Percentiles rank a stretch among this genome's conserved stretches.
Conservation (phyloP, 805 yeast genomes). For the Saccharomycopsis sp. region DNA sequence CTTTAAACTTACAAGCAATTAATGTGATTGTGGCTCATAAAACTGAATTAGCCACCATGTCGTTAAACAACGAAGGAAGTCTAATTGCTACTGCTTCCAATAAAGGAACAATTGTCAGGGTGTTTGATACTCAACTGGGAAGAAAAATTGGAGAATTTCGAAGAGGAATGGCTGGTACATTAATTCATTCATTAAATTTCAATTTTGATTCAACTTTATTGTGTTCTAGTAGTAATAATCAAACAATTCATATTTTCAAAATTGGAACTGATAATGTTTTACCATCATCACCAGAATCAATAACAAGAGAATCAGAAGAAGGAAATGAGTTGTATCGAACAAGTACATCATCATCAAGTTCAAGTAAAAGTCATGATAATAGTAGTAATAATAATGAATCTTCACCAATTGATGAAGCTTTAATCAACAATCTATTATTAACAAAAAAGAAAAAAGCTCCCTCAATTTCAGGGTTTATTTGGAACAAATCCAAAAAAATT, state of each 20-base stretch:
- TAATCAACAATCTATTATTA: conserved; percentile 12
- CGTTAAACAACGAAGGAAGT: conserved; percentile 66
- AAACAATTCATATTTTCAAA: conserved; percentile 56
- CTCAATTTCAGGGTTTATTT: conserved; percentile 22
- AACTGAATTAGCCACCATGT: conserved; percentile 55
- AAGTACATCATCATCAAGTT: conserved; percentile 1
- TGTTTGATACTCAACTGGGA: conserved; percentile 50
- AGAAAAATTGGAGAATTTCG: conserved; percentile 59
- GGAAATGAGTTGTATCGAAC: conserved; percentile 11
- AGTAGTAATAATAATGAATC: not conserved
- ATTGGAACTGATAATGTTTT: conserved; percentile 19
- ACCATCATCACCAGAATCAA: not conserved
- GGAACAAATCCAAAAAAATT: conserved; percentile 23
- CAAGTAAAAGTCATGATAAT: not conserved
- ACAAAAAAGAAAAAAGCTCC: conserved; percentile 13
- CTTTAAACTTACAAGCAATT: conserved; percentile 60
- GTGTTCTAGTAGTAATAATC: conserved; percentile 51
- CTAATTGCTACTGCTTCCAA: conserved; percentile 81
- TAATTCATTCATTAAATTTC: conserved; percentile 42
- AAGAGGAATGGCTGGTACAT: conserved; percentile 63
- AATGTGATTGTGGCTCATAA: conserved; percentile 84
- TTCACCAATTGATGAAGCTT: conserved; percentile 10
- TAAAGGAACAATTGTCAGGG: conserved; percentile 82
- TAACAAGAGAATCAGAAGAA: conserved; percentile 1
- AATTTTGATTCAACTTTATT: conserved; percentile 38